Evolutionary conservation across 768 basidiomycete species (phyloP).

Genomic region (Fomitopsis pulvina): DNA sequence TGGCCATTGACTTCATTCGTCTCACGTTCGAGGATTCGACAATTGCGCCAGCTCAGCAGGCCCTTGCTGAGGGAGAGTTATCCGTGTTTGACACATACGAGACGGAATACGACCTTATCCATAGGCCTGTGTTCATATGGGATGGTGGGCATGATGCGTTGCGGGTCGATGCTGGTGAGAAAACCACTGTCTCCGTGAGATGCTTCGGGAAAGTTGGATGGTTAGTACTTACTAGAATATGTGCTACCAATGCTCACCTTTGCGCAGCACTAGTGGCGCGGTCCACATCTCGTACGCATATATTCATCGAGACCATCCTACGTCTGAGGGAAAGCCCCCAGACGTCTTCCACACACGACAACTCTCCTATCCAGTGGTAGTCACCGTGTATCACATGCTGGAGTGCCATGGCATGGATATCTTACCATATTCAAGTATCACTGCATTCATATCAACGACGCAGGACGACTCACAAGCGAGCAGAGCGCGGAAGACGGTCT

Average conservation of each 20-base stretch:
- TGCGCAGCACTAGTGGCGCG: constrained; percentile 61
- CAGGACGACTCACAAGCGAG: constrained; percentile 14
- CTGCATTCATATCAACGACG: constrained; percentile 5
- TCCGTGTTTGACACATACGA: constrained; percentile 86
- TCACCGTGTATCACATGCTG: constrained; percentile 94
- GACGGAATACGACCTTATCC: constrained; percentile 74
- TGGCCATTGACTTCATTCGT: constrained; percentile 81
- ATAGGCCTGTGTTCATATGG: constrained; percentile 82
- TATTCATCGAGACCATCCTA: constrained; percentile 39
- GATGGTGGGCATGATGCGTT: constrained; percentile 32
- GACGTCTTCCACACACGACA: constrained; percentile 81
- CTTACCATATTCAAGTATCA: constrained; percentile 47
- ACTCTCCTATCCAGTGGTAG: constrained; percentile 79
- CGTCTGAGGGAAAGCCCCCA: constrained; percentile 23
- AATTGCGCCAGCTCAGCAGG: constrained; percentile 65
- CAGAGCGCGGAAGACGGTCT: constrained; percentile 21
- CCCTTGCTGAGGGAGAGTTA: constrained; percentile 73
- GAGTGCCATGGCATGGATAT: constrained; percentile 83
- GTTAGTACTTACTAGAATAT: constrained; percentile 40
- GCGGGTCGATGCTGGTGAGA: constrained; percentile 67
- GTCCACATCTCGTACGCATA: constrained; percentile 83
- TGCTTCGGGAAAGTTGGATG: constrained; percentile 92
- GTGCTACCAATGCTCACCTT: constrained; percentile 3
- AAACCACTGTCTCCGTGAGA: constrained; percentile 56
- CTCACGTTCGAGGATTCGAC: constrained; percentile 91